Percentiles rank a stretch among this genome's conserved stretches.
Conservation (phyloP, 2,329 filamentous ascomycete genomes). For the Ophiostoma quercus region DNA sequence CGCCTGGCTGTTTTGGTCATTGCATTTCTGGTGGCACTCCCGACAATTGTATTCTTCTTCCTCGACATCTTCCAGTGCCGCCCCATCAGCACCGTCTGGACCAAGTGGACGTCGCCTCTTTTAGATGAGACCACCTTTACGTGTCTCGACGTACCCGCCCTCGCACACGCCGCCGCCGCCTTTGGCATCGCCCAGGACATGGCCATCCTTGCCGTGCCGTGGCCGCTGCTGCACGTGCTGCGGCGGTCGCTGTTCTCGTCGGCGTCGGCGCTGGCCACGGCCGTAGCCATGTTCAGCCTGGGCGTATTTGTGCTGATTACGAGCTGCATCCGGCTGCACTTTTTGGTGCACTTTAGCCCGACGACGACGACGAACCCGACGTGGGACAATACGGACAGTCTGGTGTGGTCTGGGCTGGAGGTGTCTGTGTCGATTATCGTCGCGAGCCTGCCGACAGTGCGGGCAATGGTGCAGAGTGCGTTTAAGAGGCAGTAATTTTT, state of each 20-base stretch:
- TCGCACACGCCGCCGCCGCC: constrained; percentile 33
- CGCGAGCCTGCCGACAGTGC: constrained; percentile 39
- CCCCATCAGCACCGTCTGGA: constrained; percentile 35
- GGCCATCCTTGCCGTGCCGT: constrained; percentile 35
- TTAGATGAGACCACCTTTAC: background rate
- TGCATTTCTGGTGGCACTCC: constrained; percentile 31
- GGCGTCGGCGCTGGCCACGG: constrained; percentile 21
- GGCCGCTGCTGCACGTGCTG: constrained; percentile 34
- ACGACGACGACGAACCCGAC: constrained; percentile 36
- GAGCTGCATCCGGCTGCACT: constrained; percentile 36
- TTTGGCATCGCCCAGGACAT: constrained; percentile 37
- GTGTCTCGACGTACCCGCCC: constrained; percentile 35
- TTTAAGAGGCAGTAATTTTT: background rate
- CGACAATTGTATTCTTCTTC: constrained; percentile 32
- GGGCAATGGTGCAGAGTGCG: constrained; percentile 29
- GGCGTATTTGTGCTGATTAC: constrained; percentile 37
- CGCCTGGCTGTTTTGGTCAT: constrained; percentile 29
- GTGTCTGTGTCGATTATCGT: constrained; percentile 41
- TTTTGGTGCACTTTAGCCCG: constrained; percentile 31
- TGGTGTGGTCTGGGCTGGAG: constrained; percentile 44
- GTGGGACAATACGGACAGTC: constrained; percentile 39
- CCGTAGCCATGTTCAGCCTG: constrained; percentile 37
- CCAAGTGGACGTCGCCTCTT: constrained; percentile 31
- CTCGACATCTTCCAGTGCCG: constrained; percentile 38
- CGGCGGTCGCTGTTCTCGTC: constrained; percentile 26